Conservation (phyloP, 768 basidiomycete genomes). For the Epithele typhae region DNA sequence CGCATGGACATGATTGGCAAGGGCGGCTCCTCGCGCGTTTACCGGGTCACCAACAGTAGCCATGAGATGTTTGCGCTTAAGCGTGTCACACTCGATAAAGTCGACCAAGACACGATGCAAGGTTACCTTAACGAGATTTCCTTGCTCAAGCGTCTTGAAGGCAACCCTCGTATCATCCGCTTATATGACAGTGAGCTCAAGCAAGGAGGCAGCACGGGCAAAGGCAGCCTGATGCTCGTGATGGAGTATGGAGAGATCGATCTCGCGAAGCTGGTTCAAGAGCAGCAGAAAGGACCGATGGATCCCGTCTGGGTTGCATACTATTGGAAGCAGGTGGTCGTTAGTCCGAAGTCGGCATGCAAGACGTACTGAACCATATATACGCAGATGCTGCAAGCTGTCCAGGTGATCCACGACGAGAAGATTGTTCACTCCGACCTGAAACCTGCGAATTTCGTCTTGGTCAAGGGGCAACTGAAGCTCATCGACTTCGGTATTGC, state of each 20-base stretch:
- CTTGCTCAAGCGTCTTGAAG: constrained; percentile 87
- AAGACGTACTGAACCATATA: background rate
- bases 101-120: constrained; percentile 83
- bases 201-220: constrained; percentile 61
- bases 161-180: constrained; percentile 89
- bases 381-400: constrained; percentile 90
- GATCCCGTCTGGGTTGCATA: constrained; percentile 94
- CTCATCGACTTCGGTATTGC: constrained; percentile 99
- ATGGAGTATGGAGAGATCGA: constrained; percentile 99
- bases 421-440: constrained; percentile 98
- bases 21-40: constrained; percentile 95
- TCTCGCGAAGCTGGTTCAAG: constrained; percentile 75
- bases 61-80: constrained; percentile 90
- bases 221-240: constrained; percentile 75
- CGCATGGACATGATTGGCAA: constrained; percentile 88
- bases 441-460: constrained; percentile 97
- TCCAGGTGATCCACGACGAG: constrained; percentile 97
- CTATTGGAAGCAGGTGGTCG: constrained; percentile 96
- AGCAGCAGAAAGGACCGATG: constrained; percentile 78
- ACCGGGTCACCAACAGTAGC: constrained; percentile 74
- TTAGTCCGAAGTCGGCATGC: no score
- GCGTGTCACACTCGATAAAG: constrained; percentile 84
- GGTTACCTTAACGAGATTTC: constrained; percentile 97
- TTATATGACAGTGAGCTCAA: constrained; percentile 89
- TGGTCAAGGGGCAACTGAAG: constrained; percentile 93